Percentiles rank a stretch among this genome's conserved stretches.
phyloP scores from a whole-genome alignment of 1,139 yeast genomes.

The Sugiyamaella neomexicana region DNA sequence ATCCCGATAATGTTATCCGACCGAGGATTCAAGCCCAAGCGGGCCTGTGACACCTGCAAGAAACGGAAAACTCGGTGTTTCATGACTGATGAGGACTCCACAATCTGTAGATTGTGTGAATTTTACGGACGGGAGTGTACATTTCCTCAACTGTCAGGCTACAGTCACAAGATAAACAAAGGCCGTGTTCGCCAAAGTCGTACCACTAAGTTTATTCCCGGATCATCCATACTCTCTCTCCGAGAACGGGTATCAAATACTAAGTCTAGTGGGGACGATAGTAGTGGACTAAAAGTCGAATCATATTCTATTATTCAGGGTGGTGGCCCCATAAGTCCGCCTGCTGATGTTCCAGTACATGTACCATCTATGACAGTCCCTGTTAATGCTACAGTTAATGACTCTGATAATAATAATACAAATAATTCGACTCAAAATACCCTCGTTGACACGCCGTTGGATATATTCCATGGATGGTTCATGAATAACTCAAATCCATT shows the following conservation, averaged over 20 bases:
- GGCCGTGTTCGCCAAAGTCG: conserved; percentile 11
- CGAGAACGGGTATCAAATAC: neutral
- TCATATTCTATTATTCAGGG: neutral
- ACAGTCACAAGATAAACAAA: neutral
- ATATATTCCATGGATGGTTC: conserved; percentile 19
- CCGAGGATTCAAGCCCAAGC: conserved; percentile 21
- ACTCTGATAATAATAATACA: neutral
- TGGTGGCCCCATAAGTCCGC: neutral
- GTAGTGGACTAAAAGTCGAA: neutral
- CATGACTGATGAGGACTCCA: conserved; percentile 24
- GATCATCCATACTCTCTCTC: conserved; percentile 11
- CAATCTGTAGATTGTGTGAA: conserved; percentile 29
- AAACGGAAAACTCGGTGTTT: conserved; percentile 32
- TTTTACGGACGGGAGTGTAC: conserved; percentile 29
- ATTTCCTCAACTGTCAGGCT: conserved; percentile 18
- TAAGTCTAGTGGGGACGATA: neutral
- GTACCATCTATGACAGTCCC: neutral
- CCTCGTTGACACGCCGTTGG: neutral
- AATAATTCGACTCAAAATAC: neutral
- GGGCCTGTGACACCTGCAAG: conserved; percentile 33
- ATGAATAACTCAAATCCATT: conserved; percentile 17
- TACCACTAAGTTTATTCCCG: conserved; percentile 12
- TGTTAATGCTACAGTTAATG: neutral
- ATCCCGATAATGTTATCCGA: conserved; percentile 6
- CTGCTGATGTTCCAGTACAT: neutral